These are phyloP conservation scores for Crassisporium funariophilum DNA, from an alignment of 768 basidiomycete species.

Conservation along the genomic window DNA sequence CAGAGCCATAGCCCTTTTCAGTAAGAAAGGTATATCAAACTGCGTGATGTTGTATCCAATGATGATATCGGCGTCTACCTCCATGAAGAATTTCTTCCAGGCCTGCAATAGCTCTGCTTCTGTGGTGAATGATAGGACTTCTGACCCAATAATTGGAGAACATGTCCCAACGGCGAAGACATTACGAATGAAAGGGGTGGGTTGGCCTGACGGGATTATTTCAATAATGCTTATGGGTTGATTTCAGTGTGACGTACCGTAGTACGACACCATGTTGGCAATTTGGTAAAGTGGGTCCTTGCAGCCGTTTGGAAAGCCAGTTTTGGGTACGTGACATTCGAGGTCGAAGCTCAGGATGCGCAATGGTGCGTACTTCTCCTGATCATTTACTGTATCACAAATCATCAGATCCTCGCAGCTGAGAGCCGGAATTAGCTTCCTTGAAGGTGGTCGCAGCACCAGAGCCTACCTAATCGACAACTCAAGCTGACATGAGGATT, in stretches of 20 bases:
- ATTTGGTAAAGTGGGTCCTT: slow-evolving; percentile 93
- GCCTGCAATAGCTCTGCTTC: slow-evolving; percentile 70
- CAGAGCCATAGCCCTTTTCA: slow-evolving; percentile 81
- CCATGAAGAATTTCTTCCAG: slow-evolving; percentile 85
- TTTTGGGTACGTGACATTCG: slow-evolving; percentile 87
- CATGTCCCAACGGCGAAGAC: slow-evolving; percentile 92
- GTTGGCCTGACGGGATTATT: slow-evolving; percentile 59
- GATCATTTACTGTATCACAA: slow-evolving; percentile 80
- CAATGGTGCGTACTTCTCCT: slow-evolving; percentile 84
- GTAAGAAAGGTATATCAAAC: slow-evolving; percentile 93
- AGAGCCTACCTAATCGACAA: slow-evolving; percentile 61
- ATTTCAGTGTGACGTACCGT: slow-evolving; percentile 52
- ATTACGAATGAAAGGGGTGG: slow-evolving; percentile 86
- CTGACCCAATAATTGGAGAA: slow-evolving; percentile 87
- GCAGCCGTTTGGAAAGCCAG: slow-evolving; percentile 80
- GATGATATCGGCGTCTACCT: slow-evolving; percentile 90
- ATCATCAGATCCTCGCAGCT: slow-evolving; percentile 84
- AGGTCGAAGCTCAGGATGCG: slow-evolving; percentile 96
- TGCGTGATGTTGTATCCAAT: slow-evolving; percentile 93
- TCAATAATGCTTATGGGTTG: slow-evolving; percentile 3
- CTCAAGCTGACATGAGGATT: slow-evolving; percentile 86
- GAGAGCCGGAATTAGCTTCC: neutral
- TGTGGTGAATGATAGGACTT: slow-evolving; percentile 77
- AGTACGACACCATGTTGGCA: slow-evolving; percentile 92
- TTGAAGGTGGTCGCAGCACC: neutral